Base-by-base conservation (phyloP, 139 green algal genomes). In the Chlamydomonas schloesseri region DNA sequence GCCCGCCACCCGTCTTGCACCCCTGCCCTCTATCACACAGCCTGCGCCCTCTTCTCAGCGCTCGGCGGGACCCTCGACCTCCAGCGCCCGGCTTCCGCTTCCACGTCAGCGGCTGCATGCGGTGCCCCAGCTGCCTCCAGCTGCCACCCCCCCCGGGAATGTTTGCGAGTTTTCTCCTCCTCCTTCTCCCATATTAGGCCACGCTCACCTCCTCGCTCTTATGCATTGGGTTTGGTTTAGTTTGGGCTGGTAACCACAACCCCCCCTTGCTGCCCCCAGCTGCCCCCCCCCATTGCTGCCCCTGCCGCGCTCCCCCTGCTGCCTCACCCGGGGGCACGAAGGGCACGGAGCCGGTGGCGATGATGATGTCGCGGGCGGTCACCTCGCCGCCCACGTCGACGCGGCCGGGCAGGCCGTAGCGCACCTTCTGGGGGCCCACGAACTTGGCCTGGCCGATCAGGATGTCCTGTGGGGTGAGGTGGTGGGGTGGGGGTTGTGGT, bases 351-450 rank as follows among this genome's bases (percentile, higher is more conserved):
- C 97, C 98, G 26, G 97, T 99, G 73, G 97, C 97, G 83, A 99
- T 98, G 90, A 99, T 99, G 91, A 99, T 98, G 92, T 99, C 90
- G 64, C 89, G 88, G 5, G 95, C 97, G 31, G 97, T 99, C 29
- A 98, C 94, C 68, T 89, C 88, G 64, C 97, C 97, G 60, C 97
- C 97, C 28, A 99, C 93, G 81, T 99, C 97, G 67, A 99, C 96
- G 46, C 97, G 93, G 28, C 97, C 96, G 24, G 96, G 96, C 87
- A 98, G 89, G 76, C 91, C 93, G 89, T 99, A 99, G 84, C 95
- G 96, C 76, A 99, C 85, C 60, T 75, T 97, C 93, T 99, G 89
- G 55, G 92, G 88, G 76, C 93, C 97, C 15, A 92, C 92, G 73
- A 99, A 91, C 91, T 97, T 97, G 88, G 90, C 98, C n/a, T 90